Evolutionary conservation across 2,329 filamentous ascomycete genomes (phyloP), one percentile per base, ranked within the genome.

Genomic region (Phaeosphaeriaceae sp.): DNA sequence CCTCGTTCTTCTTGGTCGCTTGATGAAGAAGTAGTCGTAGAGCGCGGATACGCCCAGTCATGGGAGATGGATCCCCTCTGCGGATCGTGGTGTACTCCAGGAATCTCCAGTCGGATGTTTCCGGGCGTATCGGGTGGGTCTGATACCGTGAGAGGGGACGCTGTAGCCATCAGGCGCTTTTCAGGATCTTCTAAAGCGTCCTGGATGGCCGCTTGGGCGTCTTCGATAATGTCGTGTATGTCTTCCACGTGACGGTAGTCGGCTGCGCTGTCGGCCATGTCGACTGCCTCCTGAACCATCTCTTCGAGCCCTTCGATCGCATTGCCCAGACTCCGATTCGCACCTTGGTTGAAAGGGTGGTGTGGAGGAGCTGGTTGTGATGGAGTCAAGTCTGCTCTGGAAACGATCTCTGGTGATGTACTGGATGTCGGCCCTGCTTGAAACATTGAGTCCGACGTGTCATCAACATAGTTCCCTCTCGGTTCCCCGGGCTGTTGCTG

Each of bases 221-320:
- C 73, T 55, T 80, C 69, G 17, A 82, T 74, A 15, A 81, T 78
- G 1, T 70, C 60, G 33, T 77, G 74, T 19, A 81, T 75, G 24
- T 81, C 76, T 19, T 76, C 67, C 5, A 75, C 65, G 24, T 76
- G 69, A 3, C 69, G 66, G 27, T 62, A 62, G 52, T 77, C 62
- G 7, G 71, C 63, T 2, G 73, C 72, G 41, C 74, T 65, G 42
- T 78, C 70, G 6, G 78, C 76, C 27, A 79, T 69, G 1, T 70
- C 56, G 13, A 78, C 66, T 1, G 80, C 80, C 54, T 81, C 76
- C 56, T 79, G 70, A 56, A 81, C 78, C 47, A 82, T 69, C n/a
- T 76, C 70, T 57, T 82, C 79, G 6, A 82, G 58, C 0, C 73
- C 76, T 25, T 74, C 74, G 6, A 81, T 76, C 10, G 79, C 74